A percentile compares a stretch with the other conserved stretches of the same genome.
Conservation (phyloP, 1,284 basidiomycete species). For the Sporisorium exsertum region DNA sequence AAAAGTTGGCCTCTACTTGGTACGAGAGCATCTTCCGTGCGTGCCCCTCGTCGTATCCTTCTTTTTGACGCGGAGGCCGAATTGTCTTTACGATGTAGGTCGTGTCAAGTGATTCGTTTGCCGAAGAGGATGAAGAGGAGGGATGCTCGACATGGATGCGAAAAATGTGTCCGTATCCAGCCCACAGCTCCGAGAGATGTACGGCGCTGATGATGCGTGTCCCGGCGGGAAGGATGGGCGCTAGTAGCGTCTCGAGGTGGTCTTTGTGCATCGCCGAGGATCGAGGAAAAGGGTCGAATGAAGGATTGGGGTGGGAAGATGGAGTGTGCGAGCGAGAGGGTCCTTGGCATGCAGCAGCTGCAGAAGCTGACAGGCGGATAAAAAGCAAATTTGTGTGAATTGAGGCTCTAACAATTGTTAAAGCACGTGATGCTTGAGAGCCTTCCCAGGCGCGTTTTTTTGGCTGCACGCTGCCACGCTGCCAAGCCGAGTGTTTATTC, state of each 20-base stretch:
- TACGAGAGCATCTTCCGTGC: constrained; percentile 49
- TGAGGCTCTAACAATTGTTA: not conserved
- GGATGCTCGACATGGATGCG: constrained; percentile 23
- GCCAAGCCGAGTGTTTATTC: constrained; percentile 2
- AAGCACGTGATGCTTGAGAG: constrained; percentile 14
- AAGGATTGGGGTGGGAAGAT: too few species aligned
- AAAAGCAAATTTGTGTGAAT: not conserved
- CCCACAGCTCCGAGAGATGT: constrained; percentile 45
- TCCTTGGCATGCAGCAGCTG: not conserved
- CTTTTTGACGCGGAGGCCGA: constrained; percentile 6
- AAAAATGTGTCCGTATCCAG: constrained; percentile 47
- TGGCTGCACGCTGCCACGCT: constrained; percentile 4
- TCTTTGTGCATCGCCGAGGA: constrained; percentile 15
- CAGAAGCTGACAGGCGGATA: constrained; percentile 17
- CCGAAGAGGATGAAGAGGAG: not conserved
- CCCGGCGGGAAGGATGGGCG: constrained; percentile 17
- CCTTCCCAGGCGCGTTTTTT: not conserved
- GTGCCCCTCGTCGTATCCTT: constrained; percentile 42
- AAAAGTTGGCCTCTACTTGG: constrained; percentile 52
- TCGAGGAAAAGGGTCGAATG: too few species aligned
- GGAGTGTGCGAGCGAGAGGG: not conserved
- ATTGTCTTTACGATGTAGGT: constrained; percentile 44
- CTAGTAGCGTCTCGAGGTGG: constrained; percentile 8
- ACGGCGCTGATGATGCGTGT: constrained; percentile 6
- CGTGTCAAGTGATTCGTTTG: not conserved